These are phyloP conservation scores for Geotrichum phurueaensis DNA, from an alignment of 1,139 yeast genomes.

Conservation along the genomic window DNA sequence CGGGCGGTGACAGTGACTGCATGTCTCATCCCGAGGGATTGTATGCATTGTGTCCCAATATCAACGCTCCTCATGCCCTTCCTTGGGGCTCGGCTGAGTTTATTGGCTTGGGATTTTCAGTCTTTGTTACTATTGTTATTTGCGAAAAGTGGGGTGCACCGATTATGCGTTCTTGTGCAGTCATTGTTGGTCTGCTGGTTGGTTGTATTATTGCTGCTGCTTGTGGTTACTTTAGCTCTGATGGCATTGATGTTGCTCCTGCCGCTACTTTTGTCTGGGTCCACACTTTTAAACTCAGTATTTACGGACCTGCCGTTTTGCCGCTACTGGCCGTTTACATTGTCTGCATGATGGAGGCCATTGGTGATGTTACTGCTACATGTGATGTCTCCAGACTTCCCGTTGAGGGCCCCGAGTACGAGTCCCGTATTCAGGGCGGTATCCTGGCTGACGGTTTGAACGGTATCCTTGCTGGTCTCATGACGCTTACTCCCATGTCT, in stretches of 20 bases:
- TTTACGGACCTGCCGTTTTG: slow-evolving; percentile 80
- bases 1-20: slow-evolving; percentile 64
- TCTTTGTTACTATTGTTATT: slow-evolving; percentile 61
- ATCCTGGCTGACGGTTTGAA: slow-evolving; percentile 69
- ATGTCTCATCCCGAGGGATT: slow-evolving; percentile 42
- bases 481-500: slow-evolving; percentile 70
- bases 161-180: slow-evolving; percentile 88
- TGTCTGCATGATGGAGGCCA: slow-evolving; percentile 80
- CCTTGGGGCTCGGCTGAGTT: slow-evolving; percentile 83
- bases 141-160: slow-evolving; percentile 91
- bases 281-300: slow-evolving; percentile 64
- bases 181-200: slow-evolving; percentile 69
- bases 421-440: slow-evolving; percentile 87
- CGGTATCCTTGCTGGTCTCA: slow-evolving; percentile 65
- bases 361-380: slow-evolving; percentile 90
- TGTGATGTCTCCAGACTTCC: slow-evolving; percentile 80
- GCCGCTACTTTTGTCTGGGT: slow-evolving; percentile 83
- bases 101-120: slow-evolving; percentile 79
- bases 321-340: slow-evolving; percentile 79
- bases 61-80: slow-evolving; percentile 47
- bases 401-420: slow-evolving; percentile 73
- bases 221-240: slow-evolving; percentile 65
- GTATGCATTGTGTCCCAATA: slow-evolving; percentile 42
- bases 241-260: slow-evolving; percentile 60
- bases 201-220: slow-evolving; percentile 93